Conservation (phyloP, 352 stramenopile genomes). For the Aphanomyces astaci region DNA sequence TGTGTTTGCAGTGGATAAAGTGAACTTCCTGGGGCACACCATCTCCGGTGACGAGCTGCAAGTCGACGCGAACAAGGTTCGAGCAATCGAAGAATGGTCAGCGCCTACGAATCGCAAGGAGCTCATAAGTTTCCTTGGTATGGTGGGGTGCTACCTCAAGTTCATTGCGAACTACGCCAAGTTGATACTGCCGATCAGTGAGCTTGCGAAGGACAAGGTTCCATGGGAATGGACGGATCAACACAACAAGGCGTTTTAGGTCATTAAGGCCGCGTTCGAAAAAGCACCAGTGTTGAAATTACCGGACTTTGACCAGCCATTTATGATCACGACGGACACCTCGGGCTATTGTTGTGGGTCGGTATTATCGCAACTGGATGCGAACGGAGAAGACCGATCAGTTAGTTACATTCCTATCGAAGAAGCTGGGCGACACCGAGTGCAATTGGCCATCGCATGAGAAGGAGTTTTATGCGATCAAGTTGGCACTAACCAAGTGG, state of each 20-base stretch:
- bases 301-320: too few species aligned
- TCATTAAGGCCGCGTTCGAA: conserved; percentile 26
- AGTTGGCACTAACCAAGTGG: too few species aligned
- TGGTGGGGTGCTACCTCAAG: conserved; percentile 25
- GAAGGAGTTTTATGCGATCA: too few species aligned
- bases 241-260: conserved; percentile 17
- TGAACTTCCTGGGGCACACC: too few species aligned
- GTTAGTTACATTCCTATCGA: conserved; percentile 28
- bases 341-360: too few species aligned
- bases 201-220: conserved; percentile 21
- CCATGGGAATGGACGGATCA: conserved; percentile 17
- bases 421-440: conserved; percentile 29
- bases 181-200: too few species aligned
- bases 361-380: conserved; percentile 8
- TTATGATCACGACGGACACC: too few species aligned
- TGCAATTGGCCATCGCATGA: too few species aligned
- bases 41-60: not conserved
- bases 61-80: conserved; percentile 20
- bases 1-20: too few species aligned
- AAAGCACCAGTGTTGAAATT: too few species aligned
- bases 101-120: conserved; percentile 18
- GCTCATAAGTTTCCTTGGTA: conserved; percentile 25
- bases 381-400: conserved; percentile 17
- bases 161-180: conserved; percentile 25
- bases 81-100: conserved; percentile 16